Percentiles rank a stretch among this genome's conserved stretches.
phyloP scores from a whole-genome alignment of 768 basidiomycete species.

The Favolaschia claudopus region DNA sequence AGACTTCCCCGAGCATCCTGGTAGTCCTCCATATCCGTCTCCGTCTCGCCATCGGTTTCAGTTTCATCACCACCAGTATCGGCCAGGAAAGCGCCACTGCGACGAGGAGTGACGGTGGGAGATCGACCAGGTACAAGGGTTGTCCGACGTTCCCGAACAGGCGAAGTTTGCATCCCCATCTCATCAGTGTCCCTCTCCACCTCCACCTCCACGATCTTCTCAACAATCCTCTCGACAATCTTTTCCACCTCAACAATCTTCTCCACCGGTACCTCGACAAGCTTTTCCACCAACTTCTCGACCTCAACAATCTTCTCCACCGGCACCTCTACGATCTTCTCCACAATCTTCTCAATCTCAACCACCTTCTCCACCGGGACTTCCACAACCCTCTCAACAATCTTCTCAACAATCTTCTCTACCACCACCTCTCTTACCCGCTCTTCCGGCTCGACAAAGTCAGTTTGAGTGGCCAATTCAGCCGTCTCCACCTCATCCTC shows the following conservation, averaged over 20 bases:
- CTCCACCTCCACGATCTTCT: conserved; percentile 34
- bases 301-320: conserved; percentile 56
- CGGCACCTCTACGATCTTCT: conserved; percentile 35
- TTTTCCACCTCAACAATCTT: conserved; percentile 4
- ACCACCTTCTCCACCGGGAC: conserved; percentile 46
- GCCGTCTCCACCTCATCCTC: conserved; percentile 58
- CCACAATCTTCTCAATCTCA: conserved; percentile 25
- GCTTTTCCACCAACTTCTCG: conserved; percentile 48
- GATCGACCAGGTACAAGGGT: conserved; percentile 33
- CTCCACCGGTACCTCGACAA: background rate
- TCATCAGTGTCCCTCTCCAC: conserved; percentile 50
- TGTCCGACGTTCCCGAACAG: conserved; percentile 27
- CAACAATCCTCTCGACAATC: conserved; percentile 8
- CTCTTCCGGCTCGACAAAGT: conserved; percentile 42
- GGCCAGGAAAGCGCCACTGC: conserved; percentile 38
- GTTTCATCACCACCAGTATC: conserved; percentile 75
- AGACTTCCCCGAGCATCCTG: conserved; percentile 80
- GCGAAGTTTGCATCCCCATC: conserved; percentile 51
- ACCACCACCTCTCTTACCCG: conserved; percentile 34
- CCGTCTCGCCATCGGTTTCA: conserved; percentile 63
- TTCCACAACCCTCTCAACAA: conserved; percentile 41
- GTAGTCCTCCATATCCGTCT: conserved; percentile 75
- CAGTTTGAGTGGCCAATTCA: conserved; percentile 75
- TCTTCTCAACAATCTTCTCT: background rate
- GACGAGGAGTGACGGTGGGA: conserved; percentile 46